phyloP scores from a whole-genome alignment of 1,139 yeast species.

The Candida sanyaensis region DNA sequence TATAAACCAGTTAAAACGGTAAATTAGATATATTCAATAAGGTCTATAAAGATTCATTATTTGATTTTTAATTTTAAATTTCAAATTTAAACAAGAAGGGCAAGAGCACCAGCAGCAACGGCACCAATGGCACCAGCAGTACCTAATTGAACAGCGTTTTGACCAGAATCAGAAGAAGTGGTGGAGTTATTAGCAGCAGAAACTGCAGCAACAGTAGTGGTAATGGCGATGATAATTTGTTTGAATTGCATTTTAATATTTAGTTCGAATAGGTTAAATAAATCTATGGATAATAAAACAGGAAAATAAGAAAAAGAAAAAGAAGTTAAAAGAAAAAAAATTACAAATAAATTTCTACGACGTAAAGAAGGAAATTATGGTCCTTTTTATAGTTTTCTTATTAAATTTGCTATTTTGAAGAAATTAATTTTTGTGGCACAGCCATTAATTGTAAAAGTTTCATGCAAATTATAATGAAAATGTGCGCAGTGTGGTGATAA shows the following conservation, averaged over 20 bases:
- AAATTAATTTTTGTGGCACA: not conserved
- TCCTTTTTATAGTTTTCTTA: slow-evolving; percentile 4
- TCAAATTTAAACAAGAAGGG: slow-evolving; percentile 41
- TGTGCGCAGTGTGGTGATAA: too few relatives aligned
- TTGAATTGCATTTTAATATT: slow-evolving; percentile 43
- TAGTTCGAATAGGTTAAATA: not conserved
- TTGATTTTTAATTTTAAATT: not conserved
- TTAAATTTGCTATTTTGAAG: not conserved
- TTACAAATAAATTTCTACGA: too few relatives aligned
- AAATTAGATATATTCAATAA: not conserved
- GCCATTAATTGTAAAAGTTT: not conserved
- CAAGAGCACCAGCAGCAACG: slow-evolving; percentile 50
- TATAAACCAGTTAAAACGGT: too few relatives aligned
- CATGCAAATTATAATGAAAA: too few relatives aligned
- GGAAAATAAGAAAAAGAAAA: not conserved
- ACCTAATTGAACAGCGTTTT: slow-evolving; percentile 31
- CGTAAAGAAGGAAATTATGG: not conserved
- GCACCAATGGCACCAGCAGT: slow-evolving; percentile 33
- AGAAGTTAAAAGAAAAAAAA: not conserved
- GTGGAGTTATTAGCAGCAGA: slow-evolving; percentile 31
- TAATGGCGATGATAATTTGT: slow-evolving; percentile 45
- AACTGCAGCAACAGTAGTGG: slow-evolving; percentile 44
- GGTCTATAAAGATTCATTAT: not conserved
- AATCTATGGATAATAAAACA: not conserved
- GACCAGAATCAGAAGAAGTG: slow-evolving; percentile 20